These are phyloP conservation scores for Candida ipomoeae DNA, from an alignment of 805 yeast species.

Conservation along the genomic window DNA sequence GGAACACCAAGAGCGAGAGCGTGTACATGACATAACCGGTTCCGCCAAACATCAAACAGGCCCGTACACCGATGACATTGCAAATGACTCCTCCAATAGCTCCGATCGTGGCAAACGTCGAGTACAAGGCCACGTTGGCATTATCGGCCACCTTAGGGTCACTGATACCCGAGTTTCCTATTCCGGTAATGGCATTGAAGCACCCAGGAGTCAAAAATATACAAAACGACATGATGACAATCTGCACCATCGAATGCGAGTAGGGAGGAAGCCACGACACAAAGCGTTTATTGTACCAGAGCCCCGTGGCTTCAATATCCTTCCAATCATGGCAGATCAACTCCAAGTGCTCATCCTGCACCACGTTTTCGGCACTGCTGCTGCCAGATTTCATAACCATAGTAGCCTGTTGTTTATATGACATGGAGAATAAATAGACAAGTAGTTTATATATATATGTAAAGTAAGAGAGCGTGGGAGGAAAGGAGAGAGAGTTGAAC, in stretches of 20 bases:
- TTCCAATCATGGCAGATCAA: slow-evolving; percentile 15
- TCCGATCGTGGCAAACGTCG: slow-evolving; percentile 55
- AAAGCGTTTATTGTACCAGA: slow-evolving; percentile 38
- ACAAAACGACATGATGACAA: slow-evolving; percentile 44
- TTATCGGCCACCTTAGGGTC: slow-evolving; percentile 40
- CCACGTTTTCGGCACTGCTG: slow-evolving; percentile 2
- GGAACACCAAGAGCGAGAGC: slow-evolving; percentile 47
- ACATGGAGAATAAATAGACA: neutral
- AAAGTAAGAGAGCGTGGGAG: neutral
- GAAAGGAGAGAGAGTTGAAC: neutral
- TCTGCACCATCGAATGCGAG: slow-evolving; percentile 38
- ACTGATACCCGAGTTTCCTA: slow-evolving; percentile 45
- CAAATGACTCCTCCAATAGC: slow-evolving; percentile 54
- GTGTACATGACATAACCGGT: slow-evolving; percentile 52
- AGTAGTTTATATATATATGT: neutral
- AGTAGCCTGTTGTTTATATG: slow-evolving; percentile 8
- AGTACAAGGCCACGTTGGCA: slow-evolving; percentile 50
- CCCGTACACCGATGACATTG: slow-evolving; percentile 46
- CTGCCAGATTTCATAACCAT: slow-evolving; percentile 7
- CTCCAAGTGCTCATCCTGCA: slow-evolving; percentile 8
- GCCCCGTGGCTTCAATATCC: slow-evolving; percentile 31
- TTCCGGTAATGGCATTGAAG: slow-evolving; percentile 49
- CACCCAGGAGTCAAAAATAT: slow-evolving; percentile 51
- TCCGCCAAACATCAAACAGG: slow-evolving; percentile 49
- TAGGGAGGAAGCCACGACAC: slow-evolving; percentile 30